phyloP scores from a whole-genome alignment of 805 yeast species.

The Candida coquimbonensis region DNA sequence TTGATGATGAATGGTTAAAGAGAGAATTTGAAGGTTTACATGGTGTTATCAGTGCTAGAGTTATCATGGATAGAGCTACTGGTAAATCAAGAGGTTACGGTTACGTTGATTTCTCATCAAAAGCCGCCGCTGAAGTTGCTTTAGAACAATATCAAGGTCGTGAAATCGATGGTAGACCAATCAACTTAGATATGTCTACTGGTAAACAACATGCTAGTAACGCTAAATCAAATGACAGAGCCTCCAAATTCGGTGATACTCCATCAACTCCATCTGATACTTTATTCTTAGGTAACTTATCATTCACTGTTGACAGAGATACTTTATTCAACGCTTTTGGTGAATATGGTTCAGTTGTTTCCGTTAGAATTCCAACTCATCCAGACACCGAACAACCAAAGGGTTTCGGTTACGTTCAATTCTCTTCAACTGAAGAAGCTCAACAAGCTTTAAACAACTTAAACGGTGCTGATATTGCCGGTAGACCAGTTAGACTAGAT shows the following conservation, averaged over 20 bases:
- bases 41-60: constrained; percentile 85
- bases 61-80: constrained; percentile 85
- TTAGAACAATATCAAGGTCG: constrained; percentile 78
- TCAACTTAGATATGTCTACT: constrained; percentile 88
- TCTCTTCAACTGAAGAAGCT: constrained; percentile 80
- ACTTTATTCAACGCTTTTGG: constrained; percentile 65
- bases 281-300: constrained; percentile 89
- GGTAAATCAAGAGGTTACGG: constrained; percentile 96
- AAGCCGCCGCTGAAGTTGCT: constrained; percentile 80
- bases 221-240: constrained; percentile 64
- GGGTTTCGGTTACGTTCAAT: constrained; percentile 98
- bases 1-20: constrained; percentile 91
- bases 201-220: constrained; percentile 61
- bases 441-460: constrained; percentile 78
- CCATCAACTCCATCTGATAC: constrained; percentile 94
- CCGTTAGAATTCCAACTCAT: constrained; percentile 95
- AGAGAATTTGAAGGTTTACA: constrained; percentile 78
- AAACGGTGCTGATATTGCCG: constrained; percentile 84
- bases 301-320: constrained; percentile 86
- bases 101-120: constrained; percentile 86
- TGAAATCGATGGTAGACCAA: constrained; percentile 95
- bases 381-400: constrained; percentile 98
- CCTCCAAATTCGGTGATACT: constrained; percentile 83
- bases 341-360: constrained; percentile 72
- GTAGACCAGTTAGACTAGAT: constrained; percentile 92